Evolutionary conservation across 2,329 filamentous ascomycete species (phyloP), one percentile per base, ranked within the genome.

Genomic region (Beauveria scarabaeidicola): DNA sequence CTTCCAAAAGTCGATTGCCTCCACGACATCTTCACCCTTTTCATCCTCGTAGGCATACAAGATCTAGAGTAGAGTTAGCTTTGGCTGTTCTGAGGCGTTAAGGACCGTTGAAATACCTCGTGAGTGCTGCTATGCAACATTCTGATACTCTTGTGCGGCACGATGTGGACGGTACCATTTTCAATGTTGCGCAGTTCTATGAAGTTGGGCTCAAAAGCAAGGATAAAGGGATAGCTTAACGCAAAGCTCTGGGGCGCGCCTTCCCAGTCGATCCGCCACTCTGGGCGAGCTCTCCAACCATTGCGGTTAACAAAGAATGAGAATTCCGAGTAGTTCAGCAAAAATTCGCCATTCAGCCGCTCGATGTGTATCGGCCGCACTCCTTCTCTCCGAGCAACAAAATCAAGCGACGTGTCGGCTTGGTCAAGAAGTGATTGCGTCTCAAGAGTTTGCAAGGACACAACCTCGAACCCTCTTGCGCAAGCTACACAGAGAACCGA

Each of bases 271-370:
- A 99, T 96, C 68, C 89, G 87, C 94, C 94, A 99, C 73, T 99
- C 94, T 5, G 92, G 91, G 68, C 92, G 83, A 58, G 93, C 93
- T 63, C 94, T 86, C 94, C 94, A 99, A 41, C 94, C 94, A 72
- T 99, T 97, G 68, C 94, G 86, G 75, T 99, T 97, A 70, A 99
- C 94, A 69, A 97, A 99, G 83, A 99, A 99, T 13, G 91, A 96
- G 75, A 97, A 99, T 72, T 99, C 94, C 5, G 91, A 94, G 76
- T 99, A 99, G 74, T 97, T 97, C 64, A 99, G 86, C 66, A 99
- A 75, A 79, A 99, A 99, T 71, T 99, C 94, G 72, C 93, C 92
- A 66, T 95, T 95, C 70, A 97, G 87, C 50, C 94, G 89, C 74
- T 99, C 95, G 66, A 99, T 97, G 69, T 97, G 93, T 64, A 99